Conservation (phyloP, 371 early-diverging fungal genomes). For the Mycotypha africana region DNA sequence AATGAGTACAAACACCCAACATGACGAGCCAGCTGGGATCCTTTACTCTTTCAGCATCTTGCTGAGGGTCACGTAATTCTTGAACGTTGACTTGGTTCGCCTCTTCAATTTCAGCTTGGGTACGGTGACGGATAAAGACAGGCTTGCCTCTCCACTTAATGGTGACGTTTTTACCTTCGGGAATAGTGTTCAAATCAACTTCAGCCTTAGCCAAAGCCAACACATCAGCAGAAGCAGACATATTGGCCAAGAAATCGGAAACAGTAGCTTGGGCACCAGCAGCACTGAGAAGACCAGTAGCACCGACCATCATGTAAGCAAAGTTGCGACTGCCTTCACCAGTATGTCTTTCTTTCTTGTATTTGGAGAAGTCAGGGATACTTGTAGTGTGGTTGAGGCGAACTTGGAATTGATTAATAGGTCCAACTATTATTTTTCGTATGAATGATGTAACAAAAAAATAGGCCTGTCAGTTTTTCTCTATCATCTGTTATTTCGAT, state of each 20-base stretch:
- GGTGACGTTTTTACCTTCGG: constrained; percentile 94
- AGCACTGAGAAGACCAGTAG: constrained; percentile 81
- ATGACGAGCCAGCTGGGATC: constrained; percentile 96
- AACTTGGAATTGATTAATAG: constrained; percentile 40
- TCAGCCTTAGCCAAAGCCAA: constrained; percentile 97
- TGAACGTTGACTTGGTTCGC: constrained; percentile 77
- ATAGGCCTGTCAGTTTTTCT: not conserved
- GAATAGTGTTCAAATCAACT: constrained; percentile 86
- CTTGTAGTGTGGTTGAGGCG: constrained; percentile 56
- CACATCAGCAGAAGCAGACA: constrained; percentile 96
- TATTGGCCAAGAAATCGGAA: constrained; percentile 82
- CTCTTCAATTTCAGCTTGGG: constrained; percentile 91
- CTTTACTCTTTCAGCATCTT: constrained; percentile 87
- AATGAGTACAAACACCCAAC: constrained; percentile 97
- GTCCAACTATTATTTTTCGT: constrained; percentile 13
- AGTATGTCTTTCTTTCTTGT: constrained; percentile 56
- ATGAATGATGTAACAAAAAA: not conserved
- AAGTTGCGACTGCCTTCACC: constrained; percentile 71
- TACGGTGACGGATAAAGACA: constrained; percentile 96
- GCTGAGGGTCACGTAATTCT: constrained; percentile 88
- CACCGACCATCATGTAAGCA: constrained; percentile 94
- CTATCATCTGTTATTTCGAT: too few relatives aligned
- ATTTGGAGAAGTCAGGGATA: constrained; percentile 64
- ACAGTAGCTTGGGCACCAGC: constrained; percentile 91
- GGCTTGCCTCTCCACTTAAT: constrained; percentile 99